A percentile compares a stretch with the other conserved stretches of the same genome.
These are phyloP conservation scores for Durusdinium trenchii DNA, from an alignment of 73 alveolate genomes.

Conservation along the genomic window DNA sequence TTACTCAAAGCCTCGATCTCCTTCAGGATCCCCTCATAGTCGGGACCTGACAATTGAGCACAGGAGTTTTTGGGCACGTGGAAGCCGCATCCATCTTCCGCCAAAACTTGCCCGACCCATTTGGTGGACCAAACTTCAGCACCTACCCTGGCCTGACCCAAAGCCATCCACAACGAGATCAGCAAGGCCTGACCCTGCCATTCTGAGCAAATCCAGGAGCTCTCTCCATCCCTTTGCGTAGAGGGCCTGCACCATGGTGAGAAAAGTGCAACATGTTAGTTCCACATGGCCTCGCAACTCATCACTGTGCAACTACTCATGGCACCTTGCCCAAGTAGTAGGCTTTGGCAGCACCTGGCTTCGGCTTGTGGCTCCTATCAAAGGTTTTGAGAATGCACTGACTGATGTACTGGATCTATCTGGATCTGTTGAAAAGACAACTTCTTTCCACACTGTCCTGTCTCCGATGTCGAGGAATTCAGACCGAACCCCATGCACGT, in stretches of 20 bases:
- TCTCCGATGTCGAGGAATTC: conserved; percentile 71
- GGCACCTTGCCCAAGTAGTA: conserved; percentile 91
- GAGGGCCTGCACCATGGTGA: conserved; percentile 14
- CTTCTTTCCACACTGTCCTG: background rate
- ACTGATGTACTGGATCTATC: background rate
- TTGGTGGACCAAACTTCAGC: background rate
- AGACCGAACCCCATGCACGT: conserved; percentile 87
- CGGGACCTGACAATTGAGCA: conserved; percentile 47
- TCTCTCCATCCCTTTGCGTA: conserved; percentile 81
- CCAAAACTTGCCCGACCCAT: too few relatives aligned
- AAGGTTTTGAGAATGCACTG: background rate
- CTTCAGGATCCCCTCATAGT: conserved; percentile 11
- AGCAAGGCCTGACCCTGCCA: conserved; percentile 63
- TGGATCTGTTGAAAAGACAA: background rate
- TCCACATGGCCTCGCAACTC: background rate
- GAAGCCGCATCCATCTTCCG: too few relatives aligned
- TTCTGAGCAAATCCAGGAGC: conserved; percentile 60
- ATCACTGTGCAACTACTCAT: background rate
- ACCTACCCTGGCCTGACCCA: conserved; percentile 44
- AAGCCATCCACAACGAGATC: conserved; percentile 76
- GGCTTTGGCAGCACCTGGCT: conserved; percentile 46
- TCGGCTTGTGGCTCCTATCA: conserved; percentile 30
- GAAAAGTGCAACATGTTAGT: background rate
- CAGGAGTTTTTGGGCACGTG: background rate
- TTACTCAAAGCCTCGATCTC: conserved; percentile 18